Percentiles rank a stretch among this genome's conserved stretches.
These are phyloP conservation scores for Globomyces sp. DNA, from an alignment of 371 early-diverging fungal genomes.

Conservation along the genomic window DNA sequence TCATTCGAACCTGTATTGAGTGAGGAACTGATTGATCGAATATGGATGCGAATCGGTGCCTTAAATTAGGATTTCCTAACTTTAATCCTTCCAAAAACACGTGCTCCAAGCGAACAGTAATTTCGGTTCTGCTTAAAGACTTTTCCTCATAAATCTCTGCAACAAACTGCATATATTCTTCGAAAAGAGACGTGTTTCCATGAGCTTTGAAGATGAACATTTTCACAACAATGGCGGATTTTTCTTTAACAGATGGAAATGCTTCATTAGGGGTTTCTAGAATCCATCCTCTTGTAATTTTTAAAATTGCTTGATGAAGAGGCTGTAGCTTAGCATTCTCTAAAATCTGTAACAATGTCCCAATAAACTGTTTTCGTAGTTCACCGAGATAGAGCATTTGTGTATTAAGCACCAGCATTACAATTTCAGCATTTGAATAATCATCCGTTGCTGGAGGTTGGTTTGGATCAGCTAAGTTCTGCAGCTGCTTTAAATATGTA, in stretches of 20 bases:
- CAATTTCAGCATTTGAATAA: background rate
- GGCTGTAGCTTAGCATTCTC: conserved; percentile 74
- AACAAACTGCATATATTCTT: conserved; percentile 83
- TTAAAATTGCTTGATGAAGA: conserved; percentile 72
- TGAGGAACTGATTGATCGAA: conserved; percentile 76
- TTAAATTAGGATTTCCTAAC: conserved; percentile 70
- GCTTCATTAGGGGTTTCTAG: conserved; percentile 66
- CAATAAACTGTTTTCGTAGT: conserved; percentile 81
- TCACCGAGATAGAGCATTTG: conserved; percentile 83
- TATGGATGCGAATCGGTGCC: conserved; percentile 75
- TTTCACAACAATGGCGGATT: conserved; percentile 82
- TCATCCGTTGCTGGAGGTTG: background rate
- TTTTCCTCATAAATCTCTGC: conserved; percentile 81
- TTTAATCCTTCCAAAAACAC: conserved; percentile 91
- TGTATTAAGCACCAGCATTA: conserved; percentile 58
- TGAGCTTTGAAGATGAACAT: conserved; percentile 70
- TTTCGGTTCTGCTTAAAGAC: conserved; percentile 78
- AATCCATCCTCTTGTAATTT: conserved; percentile 88
- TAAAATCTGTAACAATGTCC: conserved; percentile 76
- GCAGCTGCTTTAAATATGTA: conserved; percentile 37
- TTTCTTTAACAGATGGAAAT: conserved; percentile 96
- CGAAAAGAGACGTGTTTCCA: conserved; percentile 21
- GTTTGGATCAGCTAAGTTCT: conserved; percentile 19
- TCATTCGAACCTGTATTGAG: conserved; percentile 68
- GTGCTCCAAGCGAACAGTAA: conserved; percentile 89